phyloP scores from a whole-genome alignment of 176 grass and related monocot species.

The Cymbopogon citratus region DNA sequence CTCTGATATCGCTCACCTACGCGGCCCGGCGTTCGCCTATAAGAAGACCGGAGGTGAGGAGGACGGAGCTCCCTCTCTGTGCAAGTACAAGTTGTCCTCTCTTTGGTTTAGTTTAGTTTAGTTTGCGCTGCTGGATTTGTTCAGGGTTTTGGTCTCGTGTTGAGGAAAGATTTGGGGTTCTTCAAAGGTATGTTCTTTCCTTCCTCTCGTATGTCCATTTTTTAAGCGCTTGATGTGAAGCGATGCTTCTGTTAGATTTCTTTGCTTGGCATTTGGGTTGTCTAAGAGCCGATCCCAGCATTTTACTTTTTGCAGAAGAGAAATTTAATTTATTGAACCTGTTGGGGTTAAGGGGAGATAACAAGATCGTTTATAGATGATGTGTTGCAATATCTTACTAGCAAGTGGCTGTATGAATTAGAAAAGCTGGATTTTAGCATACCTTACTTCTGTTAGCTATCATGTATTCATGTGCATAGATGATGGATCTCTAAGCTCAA shows the following conservation, averaged over 20 bases:
- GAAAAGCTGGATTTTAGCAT: neutral
- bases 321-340: neutral
- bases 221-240: neutral
- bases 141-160: neutral
- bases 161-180: neutral
- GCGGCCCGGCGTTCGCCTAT: slow-evolving; percentile 19
- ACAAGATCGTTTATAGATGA: neutral
- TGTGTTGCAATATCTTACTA: neutral
- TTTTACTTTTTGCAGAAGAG: neutral
- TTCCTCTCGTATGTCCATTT: neutral
- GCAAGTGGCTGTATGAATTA: neutral
- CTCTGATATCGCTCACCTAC: neutral
- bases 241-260: neutral
- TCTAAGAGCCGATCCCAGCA: neutral
- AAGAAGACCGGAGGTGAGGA: slow-evolving; percentile 7
- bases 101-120: no score
- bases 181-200: slow-evolving; percentile 25
- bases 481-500: neutral
- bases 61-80: neutral
- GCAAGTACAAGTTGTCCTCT: neutral
- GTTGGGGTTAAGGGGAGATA: neutral
- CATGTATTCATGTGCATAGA: no score
- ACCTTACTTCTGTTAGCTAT: neutral
- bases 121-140: neutral
- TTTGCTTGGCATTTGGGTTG: neutral